Base-by-base conservation (phyloP, 2,329 filamentous ascomycete species). In the Aureobasidium sp. region DNA sequence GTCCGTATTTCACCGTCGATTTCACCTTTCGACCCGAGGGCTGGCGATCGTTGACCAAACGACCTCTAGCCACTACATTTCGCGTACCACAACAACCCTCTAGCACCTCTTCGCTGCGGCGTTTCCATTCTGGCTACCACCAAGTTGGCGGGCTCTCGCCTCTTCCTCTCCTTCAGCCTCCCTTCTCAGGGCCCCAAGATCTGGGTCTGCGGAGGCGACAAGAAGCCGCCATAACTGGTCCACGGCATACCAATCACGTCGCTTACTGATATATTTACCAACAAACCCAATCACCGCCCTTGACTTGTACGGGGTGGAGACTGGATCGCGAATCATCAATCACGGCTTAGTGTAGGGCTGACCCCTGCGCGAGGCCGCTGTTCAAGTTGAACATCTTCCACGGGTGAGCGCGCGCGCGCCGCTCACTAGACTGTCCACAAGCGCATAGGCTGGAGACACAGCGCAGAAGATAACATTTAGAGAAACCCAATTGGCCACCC, bases 181-280 rank as follows among this genome's bases (percentile, higher is more conserved):
- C 90, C 89, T 81, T 88, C 95, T 77, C 85, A 91, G 72, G 89
- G 89, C 79, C 91, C 90, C 74, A 84, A 84, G 71, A 84, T 84
- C 79, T 90, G 94, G 83, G 91, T 91, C 73, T 84, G 84, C 79
- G 90, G 91, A 86, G 88, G 90, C 78, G 88, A 93, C 79, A 93
- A 90, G 79, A 91, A 95, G 76, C 91, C 93, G 71, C 91, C 91
- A 79, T 97, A 97, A 96, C 75, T 91, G 72, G 78, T 40, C 35
- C 24, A 42, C 53, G 55, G 56, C 57, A 57, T 56, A 56, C 49
- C 53, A 56, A 58, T 61, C 60, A 63, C 24, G 19, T 30, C 34
- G 54, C 22, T 32, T 25, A 25, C 54, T 35, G n/a, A 39, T 32
- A 55, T 6, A 12, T 50, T 17, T 59, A 59, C 63, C 62, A 58